Evolutionary conservation across 83 land plant genomes (phyloP), one percentile per base, ranked within the genome.

Genomic region (Picea abies): DNA sequence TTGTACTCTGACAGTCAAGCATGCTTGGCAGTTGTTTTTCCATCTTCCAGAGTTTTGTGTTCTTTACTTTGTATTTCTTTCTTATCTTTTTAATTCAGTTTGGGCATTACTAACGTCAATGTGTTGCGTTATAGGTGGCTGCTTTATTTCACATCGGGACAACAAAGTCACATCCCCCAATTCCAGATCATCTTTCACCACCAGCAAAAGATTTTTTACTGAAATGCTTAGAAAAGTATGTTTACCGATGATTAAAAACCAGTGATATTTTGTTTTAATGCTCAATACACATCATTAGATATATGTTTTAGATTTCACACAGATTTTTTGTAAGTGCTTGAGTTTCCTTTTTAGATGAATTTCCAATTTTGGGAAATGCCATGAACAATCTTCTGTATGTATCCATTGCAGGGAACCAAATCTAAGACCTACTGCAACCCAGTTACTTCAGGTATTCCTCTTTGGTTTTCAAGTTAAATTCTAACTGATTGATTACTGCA

Each of bases 131-230:
- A 63, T 87, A 95, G 98, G 94, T 97, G 80, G 96, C 98, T 35
- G 99, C 96, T 60, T 87, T 97, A 17, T 97, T 95, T 69, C 94
- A 95, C 83, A 90, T 97, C 70, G 99, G 96, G 35, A 93, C 96
- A 71, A 95, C 99, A 15, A 95, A 97, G 83, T 93, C 96, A 47
- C 99, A 97, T 84, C 99, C 99, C 29, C 99, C 99, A 0, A 97
- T 97, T 60, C 99, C 99, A 63, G 99, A 95, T 63, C 96, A 95
- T 88, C 94, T 97, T 19, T 93, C 99, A 7, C 79, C 79, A 14
- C 93, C 95, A 61, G 99, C 98, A 64, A 91, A 97, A 77, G 95
- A 93, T 79, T 97, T 97, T 66, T 90, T 97, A 15, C 73, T 93
- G 73, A 93, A 90, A 88, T 95, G 97, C 80, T 82, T 97, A n/a